Evolutionary conservation across 306 rosid genomes (phyloP).

Genomic region (Castanea mollissima): DNA sequence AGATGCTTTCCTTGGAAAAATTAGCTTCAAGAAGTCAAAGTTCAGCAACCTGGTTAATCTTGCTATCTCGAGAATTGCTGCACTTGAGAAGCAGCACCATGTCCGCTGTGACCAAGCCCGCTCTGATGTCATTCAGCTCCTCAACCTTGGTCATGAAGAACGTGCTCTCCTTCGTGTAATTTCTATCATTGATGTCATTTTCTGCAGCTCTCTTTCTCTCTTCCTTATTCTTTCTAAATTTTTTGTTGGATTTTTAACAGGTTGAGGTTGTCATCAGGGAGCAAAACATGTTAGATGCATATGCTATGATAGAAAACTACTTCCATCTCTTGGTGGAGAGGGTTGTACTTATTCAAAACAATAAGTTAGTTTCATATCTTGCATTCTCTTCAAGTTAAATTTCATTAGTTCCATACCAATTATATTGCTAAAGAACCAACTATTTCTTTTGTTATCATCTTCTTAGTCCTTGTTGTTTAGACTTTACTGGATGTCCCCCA

Average conservation of each 20-base stretch:
- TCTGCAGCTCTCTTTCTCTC: background rate
- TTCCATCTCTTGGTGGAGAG: slow-evolving; percentile 44
- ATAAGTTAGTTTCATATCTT: slow-evolving; percentile 32
- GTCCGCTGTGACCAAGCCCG: slow-evolving; percentile 39
- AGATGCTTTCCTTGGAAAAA: slow-evolving; percentile 47
- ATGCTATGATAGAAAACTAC: slow-evolving; percentile 46
- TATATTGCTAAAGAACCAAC: no score
- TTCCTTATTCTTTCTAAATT: background rate
- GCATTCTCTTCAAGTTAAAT: background rate
- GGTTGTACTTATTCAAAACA: slow-evolving; percentile 36
- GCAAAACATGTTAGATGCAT: slow-evolving; percentile 51
- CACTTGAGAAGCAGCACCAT: slow-evolving; percentile 53
- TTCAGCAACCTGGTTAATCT: slow-evolving; percentile 36
- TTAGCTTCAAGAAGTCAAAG: slow-evolving; percentile 39
- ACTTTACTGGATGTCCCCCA: no score
- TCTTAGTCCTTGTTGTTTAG: no score
- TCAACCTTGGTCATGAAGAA: slow-evolving; percentile 53
- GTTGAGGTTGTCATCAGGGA: slow-evolving; percentile 63
- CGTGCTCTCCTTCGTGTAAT: slow-evolving; percentile 62
- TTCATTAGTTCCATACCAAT: background rate
- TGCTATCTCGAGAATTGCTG: slow-evolving; percentile 48
- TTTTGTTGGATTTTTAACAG: slow-evolving; percentile 25
- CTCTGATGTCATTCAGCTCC: slow-evolving; percentile 56
- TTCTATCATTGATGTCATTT: background rate
- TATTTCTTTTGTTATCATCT: no score